Percentiles rank a stretch among this genome's conserved stretches.
Evolutionary conservation across 2,329 filamentous ascomycete genomes (phyloP).

Genomic region (Apiospora koreana): DNA sequence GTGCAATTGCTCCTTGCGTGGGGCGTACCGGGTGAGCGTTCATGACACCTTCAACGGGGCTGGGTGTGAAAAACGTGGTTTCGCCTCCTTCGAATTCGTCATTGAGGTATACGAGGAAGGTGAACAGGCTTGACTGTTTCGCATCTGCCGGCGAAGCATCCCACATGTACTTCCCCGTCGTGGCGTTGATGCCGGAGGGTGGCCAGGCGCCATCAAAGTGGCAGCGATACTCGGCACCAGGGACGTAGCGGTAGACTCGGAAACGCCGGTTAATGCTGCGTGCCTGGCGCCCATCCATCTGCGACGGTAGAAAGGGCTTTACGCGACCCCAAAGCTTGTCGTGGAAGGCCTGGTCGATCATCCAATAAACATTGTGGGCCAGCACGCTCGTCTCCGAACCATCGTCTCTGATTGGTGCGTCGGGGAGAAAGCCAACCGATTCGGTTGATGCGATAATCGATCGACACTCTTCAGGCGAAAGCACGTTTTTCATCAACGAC

Average conservation of each 20-base stretch:
- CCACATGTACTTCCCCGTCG: conserved; percentile 60
- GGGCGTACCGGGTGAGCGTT: conserved; percentile 71
- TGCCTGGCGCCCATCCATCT: conserved; percentile 56
- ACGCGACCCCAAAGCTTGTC: conserved; percentile 65
- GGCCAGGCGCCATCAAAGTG: conserved; percentile 76
- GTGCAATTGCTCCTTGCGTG: conserved; percentile 66
- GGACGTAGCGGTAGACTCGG: conserved; percentile 71
- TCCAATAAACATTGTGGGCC: conserved; percentile 76
- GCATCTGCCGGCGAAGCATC: conserved; percentile 61
- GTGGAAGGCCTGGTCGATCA: conserved; percentile 64
- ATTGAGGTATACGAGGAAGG: conserved; percentile 69
- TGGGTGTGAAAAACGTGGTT: conserved; percentile 71
- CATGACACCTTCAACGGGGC: conserved; percentile 62
- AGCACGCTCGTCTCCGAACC: conserved; percentile 62
- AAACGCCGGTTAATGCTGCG: conserved; percentile 70
- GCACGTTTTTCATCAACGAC: conserved; percentile 59
- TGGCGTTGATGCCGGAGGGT: conserved; percentile 62
- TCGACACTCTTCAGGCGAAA: conserved; percentile 62
- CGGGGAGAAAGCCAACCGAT: conserved; percentile 64
- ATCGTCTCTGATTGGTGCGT: conserved; percentile 67
- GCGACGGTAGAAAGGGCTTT: conserved; percentile 54
- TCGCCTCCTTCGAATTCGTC: conserved; percentile 73
- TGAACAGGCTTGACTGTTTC: conserved; percentile 68
- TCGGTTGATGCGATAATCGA: conserved; percentile 69
- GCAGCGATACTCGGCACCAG: conserved; percentile 70